Base-by-base conservation (phyloP, 352 stramenopile genomes). In the Phytophthora hibernalis region DNA sequence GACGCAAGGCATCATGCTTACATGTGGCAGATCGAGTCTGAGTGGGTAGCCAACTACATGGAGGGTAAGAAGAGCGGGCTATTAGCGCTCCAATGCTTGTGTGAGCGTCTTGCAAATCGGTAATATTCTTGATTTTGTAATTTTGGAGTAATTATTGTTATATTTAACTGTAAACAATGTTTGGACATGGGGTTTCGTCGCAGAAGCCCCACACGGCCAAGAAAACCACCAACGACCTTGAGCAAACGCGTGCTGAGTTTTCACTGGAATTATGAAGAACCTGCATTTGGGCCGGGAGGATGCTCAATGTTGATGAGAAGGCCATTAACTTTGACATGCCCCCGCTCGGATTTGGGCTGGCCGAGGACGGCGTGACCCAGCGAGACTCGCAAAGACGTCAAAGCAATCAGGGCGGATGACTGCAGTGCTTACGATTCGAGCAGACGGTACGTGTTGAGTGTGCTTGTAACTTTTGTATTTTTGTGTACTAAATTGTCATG, bases 381-480 rank as follows among this genome's bases (percentile, higher is more conserved):
- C 5, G 24, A 5, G 24, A 28, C 24, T 28, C 2, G 5, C 24
- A 28, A 28, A 28, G 3, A 28, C 5, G 24, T 28, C 3, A 28
- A 28, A 28, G 24, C 24, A 28, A 30, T 2, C 26, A 30, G 38
- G 16, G 8, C 43, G 43, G 3, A 26, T 50, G 20, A 50, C 43
- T 5, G 20, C 43, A 33, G 21, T 56, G 30, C 31, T 56, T 1
- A 33, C 49, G n/a, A 56, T 56, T 56, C 6, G 49, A 20, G 49
- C 49, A 5, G 49, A 45, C 20, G 31, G 31, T 56, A 31, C n/a
- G 35, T 48, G 37, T 38, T 49, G 5, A n/a, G 45, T 51, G 43
- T 11, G 38, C 16, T 22, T 45, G n/a, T 22, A 24, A 24, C 33
- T 33, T 6, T 50, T 54, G n/a, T n/a, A n/a, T n/a, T n/a, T n/a